A percentile compares a stretch with the other conserved stretches of the same genome.
phyloP scores from a whole-genome alignment of 2,329 filamentous ascomycete genomes.

The Botrytis squamosa region DNA sequence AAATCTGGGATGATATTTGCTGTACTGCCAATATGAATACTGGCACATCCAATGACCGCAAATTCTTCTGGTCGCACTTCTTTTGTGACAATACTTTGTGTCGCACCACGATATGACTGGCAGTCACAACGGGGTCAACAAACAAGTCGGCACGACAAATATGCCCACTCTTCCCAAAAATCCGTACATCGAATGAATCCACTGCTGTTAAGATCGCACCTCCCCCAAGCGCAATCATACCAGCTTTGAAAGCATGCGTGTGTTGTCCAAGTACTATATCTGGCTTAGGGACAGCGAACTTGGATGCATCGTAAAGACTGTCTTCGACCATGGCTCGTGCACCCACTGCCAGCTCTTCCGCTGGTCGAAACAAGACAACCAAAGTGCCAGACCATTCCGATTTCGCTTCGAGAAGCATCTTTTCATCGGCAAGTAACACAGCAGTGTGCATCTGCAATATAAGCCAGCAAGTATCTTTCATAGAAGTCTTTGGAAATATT shows the following conservation, averaged over 20 bases:
- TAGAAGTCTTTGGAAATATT: too few species aligned
- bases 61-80: constrained; percentile 44
- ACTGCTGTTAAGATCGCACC: constrained; percentile 41
- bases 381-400: constrained; percentile 60
- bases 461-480: too few species aligned
- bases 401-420: constrained; percentile 47
- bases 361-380: constrained; percentile 64
- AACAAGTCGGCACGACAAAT: constrained; percentile 43
- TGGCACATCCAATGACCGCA: constrained; percentile 46
- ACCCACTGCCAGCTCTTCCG: constrained; percentile 62
- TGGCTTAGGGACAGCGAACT: constrained; percentile 28
- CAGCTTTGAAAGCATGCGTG: constrained; percentile 45
- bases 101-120: constrained; percentile 43
- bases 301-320: constrained; percentile 47
- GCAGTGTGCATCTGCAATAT: constrained; percentile 54
- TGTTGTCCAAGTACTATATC: constrained; percentile 56
- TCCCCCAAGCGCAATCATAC: constrained; percentile 38
- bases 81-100: constrained; percentile 43
- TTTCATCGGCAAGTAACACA: constrained; percentile 54
- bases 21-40: constrained; percentile 44
- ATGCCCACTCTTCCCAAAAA: constrained; percentile 47
- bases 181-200: constrained; percentile 41
- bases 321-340: constrained; percentile 63
- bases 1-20: constrained; percentile 48
- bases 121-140: constrained; percentile 49